phyloP scores from a whole-genome alignment of 2,329 filamentous ascomycete species.

The Fusarium hostae region DNA sequence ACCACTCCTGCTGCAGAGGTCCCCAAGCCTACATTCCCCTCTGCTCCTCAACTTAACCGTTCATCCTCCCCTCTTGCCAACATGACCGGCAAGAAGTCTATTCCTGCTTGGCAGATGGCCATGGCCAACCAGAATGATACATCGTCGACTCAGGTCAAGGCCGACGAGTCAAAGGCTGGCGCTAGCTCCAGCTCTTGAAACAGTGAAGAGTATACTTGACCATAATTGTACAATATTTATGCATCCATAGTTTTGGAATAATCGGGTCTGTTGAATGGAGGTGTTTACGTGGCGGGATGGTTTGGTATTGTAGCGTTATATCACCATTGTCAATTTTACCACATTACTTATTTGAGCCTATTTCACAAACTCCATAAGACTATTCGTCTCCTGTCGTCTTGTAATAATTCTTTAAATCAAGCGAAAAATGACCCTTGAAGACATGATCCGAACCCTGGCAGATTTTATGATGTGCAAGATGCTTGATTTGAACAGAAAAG shows the following conservation, averaged over 20 bases:
- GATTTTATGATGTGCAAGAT: neutral
- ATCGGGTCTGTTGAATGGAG: slow-evolving; percentile 17
- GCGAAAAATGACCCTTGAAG: no score
- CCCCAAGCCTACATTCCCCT: slow-evolving; percentile 45
- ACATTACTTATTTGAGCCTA: neutral
- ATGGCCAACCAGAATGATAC: slow-evolving; percentile 65
- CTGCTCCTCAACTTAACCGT: slow-evolving; percentile 45
- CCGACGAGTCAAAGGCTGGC: slow-evolving; percentile 42
- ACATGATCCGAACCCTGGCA: neutral
- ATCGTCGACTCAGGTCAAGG: slow-evolving; percentile 44
- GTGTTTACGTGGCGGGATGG: slow-evolving; percentile 18
- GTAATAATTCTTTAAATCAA: neutral
- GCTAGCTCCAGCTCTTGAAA: slow-evolving; percentile 33
- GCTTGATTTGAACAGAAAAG: neutral
- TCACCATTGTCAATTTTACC: slow-evolving; percentile 8
- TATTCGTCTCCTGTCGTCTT: neutral
- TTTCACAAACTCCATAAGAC: no score
- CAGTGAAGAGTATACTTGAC: slow-evolving; percentile 3
- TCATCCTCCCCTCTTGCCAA: slow-evolving; percentile 51
- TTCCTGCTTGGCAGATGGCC: slow-evolving; percentile 84
- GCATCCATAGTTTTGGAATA: slow-evolving; percentile 32
- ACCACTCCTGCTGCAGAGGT: slow-evolving; percentile 46
- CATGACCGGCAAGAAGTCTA: slow-evolving; percentile 69
- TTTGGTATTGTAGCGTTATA: slow-evolving; percentile 29
- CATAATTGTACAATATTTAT: slow-evolving; percentile 35